phyloP scores from a whole-genome alignment of 805 yeast genomes.

The Komagataella pseudopastoris region DNA sequence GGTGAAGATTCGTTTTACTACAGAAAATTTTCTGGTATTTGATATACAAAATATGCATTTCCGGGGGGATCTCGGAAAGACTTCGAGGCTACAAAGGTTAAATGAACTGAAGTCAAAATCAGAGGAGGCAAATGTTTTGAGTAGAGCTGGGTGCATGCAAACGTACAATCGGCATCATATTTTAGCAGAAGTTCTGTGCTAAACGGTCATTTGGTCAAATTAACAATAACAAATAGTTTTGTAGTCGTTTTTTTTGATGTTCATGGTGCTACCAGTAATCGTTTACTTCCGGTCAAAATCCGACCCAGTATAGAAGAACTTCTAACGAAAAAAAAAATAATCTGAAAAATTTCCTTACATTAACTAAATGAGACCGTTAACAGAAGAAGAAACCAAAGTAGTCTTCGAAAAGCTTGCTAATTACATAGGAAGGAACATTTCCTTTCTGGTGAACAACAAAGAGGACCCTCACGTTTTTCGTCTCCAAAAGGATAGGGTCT shows the following conservation, averaged over 20 bases:
- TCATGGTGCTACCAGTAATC: too few relatives aligned
- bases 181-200: too few relatives aligned
- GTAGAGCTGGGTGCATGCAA: not conserved
- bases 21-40: not conserved
- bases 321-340: conserved; percentile 6
- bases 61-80: not conserved
- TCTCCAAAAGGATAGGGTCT: conserved; percentile 91
- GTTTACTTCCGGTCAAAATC: not conserved
- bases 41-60: not conserved
- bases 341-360: conserved; percentile 2
- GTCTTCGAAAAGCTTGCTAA: conserved; percentile 94
- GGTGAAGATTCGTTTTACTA: conserved; percentile 1
- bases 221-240: too few relatives aligned
- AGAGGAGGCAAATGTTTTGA: not conserved
- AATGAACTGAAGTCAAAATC: not conserved
- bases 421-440: conserved; percentile 92
- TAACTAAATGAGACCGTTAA: conserved; percentile 69
- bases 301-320: not conserved
- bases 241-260: too few relatives aligned
- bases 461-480: conserved; percentile 90
- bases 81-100: not conserved
- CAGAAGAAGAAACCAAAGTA: conserved; percentile 93
- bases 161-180: too few relatives aligned
- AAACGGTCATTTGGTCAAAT: too few relatives aligned
- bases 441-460: conserved; percentile 71